Percentiles rank a stretch among this genome's conserved stretches.
phyloP scores from a whole-genome alignment of 2,329 filamentous ascomycete species.

The Xylaria sp. region DNA sequence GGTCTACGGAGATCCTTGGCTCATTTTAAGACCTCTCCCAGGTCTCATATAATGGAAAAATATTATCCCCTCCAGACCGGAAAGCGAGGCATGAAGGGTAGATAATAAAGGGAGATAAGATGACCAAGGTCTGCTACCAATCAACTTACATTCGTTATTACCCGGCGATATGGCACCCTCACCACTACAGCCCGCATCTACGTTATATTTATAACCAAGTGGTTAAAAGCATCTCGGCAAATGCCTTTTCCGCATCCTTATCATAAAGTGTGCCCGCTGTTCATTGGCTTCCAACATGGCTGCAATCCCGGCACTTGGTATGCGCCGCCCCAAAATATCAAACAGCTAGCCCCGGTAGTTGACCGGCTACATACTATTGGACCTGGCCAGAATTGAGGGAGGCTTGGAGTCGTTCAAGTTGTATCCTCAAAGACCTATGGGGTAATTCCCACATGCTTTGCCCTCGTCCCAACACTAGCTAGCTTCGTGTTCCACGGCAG shows the following conservation, averaged over 20 bases:
- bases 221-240: conserved; percentile 15
- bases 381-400: conserved; percentile 12
- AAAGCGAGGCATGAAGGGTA: conserved; percentile 6
- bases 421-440: too few species aligned
- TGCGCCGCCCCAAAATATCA: conserved; percentile 7
- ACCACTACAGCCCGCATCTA: too few species aligned
- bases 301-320: conserved; percentile 9
- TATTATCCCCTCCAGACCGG: conserved; percentile 6
- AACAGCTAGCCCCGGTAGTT: conserved; percentile 4
- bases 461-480: too few species aligned
- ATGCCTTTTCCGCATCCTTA: conserved; percentile 4
- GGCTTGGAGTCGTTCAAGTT: conserved; percentile 1
- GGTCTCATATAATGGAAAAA: neutral
- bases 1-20: conserved; percentile 11
- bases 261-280: too few species aligned
- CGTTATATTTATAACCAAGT: conserved; percentile 3
- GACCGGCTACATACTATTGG: conserved; percentile 9
- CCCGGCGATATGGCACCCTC: conserved; percentile 14
- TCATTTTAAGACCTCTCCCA: conserved; percentile 6
- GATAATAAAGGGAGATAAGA: conserved; percentile 6
- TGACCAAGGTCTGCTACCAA: conserved; percentile 15
- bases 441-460: too few species aligned
- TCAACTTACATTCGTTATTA: conserved; percentile 14
- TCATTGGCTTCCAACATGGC: conserved; percentile 17
- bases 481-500: too few species aligned